Percentiles rank a stretch among this genome's conserved stretches.
These are phyloP conservation scores for Xylaria acuta DNA, from an alignment of 495 filamentous ascomycete genomes.

Conservation along the genomic window DNA sequence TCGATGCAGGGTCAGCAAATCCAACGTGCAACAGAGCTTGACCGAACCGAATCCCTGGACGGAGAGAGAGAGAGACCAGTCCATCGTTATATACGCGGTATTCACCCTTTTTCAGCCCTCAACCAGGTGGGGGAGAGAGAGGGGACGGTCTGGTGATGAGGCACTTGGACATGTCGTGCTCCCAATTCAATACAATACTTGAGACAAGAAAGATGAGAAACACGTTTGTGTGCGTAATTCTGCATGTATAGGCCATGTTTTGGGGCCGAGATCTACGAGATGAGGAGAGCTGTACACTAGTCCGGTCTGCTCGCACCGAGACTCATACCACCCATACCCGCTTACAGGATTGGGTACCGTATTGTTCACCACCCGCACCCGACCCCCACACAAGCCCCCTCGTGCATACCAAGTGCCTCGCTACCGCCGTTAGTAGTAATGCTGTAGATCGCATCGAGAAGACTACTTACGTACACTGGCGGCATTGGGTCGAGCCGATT, in stretches of 20 bases:
- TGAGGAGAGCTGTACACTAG: neutral
- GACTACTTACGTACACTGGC: no score
- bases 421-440: constrained; percentile 12
- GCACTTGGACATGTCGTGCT: neutral
- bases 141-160: neutral
- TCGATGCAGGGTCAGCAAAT: constrained; percentile 3
- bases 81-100: neutral
- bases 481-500: neutral
- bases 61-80: neutral
- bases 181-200: neutral
- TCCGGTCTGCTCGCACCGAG: neutral
- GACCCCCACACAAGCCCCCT: constrained; percentile 10
- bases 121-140: neutral
- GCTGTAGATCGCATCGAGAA: constrained; percentile 7
- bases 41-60: neutral
- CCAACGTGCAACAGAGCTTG: constrained; percentile 5
- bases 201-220: neutral
- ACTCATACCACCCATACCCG: neutral
- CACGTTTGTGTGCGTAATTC: neutral
- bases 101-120: constrained; percentile 2
- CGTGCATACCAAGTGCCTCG: constrained; percentile 1
- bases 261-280: constrained; percentile 6
- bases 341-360: neutral
- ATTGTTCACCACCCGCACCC: neutral
- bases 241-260: constrained; percentile 1